phyloP scores from a whole-genome alignment of 2,329 filamentous ascomycete genomes.

The Aspergillus felis region DNA sequence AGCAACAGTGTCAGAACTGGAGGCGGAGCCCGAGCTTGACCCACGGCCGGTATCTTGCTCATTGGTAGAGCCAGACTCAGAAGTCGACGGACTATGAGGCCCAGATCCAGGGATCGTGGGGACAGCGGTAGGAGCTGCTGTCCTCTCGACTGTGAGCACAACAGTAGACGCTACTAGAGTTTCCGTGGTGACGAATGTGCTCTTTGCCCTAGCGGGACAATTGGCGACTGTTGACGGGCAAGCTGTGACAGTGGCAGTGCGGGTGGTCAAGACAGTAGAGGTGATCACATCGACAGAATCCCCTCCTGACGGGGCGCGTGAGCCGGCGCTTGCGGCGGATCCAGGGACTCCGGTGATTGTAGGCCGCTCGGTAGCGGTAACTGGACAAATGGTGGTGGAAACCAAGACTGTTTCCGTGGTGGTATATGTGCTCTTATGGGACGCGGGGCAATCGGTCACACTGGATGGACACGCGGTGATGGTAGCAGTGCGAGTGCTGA shows the following conservation, averaged over 20 bases:
- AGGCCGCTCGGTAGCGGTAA: background rate
- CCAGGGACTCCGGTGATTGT: no score
- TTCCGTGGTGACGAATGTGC: constrained; percentile 19
- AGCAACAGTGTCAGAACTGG: no score
- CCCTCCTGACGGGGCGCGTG: no score
- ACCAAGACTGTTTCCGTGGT: constrained; percentile 21
- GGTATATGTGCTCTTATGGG: constrained; percentile 10
- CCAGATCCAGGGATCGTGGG: no score
- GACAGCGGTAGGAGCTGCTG: no score
- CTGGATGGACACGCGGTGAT: constrained; percentile 23
- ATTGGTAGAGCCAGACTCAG: no score
- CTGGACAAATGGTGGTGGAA: constrained; percentile 23
- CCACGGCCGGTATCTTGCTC: no score
- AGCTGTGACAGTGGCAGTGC: constrained; percentile 21
- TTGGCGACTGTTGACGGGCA: constrained; percentile 25
- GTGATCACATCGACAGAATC: constrained; percentile 4
- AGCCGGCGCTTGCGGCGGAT: no score
- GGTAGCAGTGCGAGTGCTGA: constrained; percentile 19
- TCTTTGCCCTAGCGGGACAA: constrained; percentile 20
- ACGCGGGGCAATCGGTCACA: constrained; percentile 24
- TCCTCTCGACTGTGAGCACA: constrained; percentile 13
- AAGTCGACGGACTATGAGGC: no score
- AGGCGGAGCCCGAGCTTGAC: no score
- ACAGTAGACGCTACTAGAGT: constrained; percentile 20
- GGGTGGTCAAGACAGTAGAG: constrained; percentile 20